These are phyloP conservation scores for Suillus sp. DNA, from an alignment of 768 basidiomycete species.

Conservation along the genomic window DNA sequence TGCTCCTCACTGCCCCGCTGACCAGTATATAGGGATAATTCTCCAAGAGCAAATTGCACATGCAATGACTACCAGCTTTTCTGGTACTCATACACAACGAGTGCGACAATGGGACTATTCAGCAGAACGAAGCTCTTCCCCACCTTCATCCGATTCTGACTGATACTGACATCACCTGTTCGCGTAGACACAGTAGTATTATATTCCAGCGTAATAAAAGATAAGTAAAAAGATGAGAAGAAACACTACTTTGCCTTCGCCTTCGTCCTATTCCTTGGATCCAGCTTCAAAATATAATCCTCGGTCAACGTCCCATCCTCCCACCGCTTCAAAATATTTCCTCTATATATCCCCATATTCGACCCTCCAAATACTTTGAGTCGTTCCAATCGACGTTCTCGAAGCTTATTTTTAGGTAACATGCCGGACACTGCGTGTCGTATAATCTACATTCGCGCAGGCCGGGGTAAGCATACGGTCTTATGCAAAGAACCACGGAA, in stretches of 20 bases:
- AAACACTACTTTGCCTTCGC: constrained; percentile 22
- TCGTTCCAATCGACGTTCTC: constrained; percentile 84
- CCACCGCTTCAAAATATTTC: constrained; percentile 82
- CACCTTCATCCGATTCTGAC: not conserved
- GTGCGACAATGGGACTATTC: not conserved
- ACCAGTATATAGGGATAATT: constrained; percentile 53
- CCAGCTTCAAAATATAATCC: constrained; percentile 32
- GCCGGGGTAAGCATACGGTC: not conserved
- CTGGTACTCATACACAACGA: not conserved
- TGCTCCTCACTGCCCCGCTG: not conserved
- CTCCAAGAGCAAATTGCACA: constrained; percentile 64
- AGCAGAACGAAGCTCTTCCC: constrained; percentile 9
- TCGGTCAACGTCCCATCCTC: constrained; percentile 73
- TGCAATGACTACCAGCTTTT: constrained; percentile 14
- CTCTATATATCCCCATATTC: constrained; percentile 74
- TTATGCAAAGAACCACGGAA: not conserved
- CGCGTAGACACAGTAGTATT: constrained; percentile 6
- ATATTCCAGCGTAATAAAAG: not conserved
- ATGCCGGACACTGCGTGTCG: constrained; percentile 96
- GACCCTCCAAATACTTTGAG: constrained; percentile 85
- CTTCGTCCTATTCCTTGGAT: constrained; percentile 21
- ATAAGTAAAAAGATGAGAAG: constrained; percentile 11
- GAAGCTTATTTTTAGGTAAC: constrained; percentile 97
- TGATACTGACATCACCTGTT: not conserved
- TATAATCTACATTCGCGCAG: constrained; percentile 66